A percentile compares a stretch with the other conserved stretches of the same genome.
Conservation (phyloP, 495 filamentous ascomycete species). For the Neurospora sp. region DNA sequence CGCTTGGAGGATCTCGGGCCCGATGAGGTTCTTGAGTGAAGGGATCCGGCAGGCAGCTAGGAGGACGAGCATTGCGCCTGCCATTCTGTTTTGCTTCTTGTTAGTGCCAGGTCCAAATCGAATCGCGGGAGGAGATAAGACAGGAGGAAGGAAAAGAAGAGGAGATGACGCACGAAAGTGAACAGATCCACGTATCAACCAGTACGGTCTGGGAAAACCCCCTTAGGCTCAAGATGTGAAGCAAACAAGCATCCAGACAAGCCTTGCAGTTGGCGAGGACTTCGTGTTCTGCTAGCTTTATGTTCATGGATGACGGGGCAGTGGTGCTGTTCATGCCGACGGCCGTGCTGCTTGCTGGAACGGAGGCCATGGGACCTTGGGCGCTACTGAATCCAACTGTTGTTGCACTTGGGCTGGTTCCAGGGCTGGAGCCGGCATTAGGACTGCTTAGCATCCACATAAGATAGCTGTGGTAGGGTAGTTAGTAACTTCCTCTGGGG, state of each 20-base stretch:
- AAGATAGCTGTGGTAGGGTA: conserved; percentile 14
- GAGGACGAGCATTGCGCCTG: conserved; percentile 24
- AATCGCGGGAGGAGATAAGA: neutral
- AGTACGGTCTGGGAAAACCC: conserved; percentile 32
- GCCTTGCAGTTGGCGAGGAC: conserved; percentile 26
- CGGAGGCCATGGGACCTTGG: neutral
- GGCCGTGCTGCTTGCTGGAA: neutral
- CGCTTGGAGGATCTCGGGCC: conserved; percentile 17
- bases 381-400: neutral
- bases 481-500: neutral
- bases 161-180: conserved; percentile 30
- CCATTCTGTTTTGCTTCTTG: conserved; percentile 16
- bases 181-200: conserved; percentile 42
- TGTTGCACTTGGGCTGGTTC: neutral
- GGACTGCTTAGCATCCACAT: conserved; percentile 31
- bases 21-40: conserved; percentile 11
- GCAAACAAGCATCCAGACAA: conserved; percentile 30
- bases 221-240: conserved; percentile 32
- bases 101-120: neutral
- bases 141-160: neutral
- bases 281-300: conserved; percentile 8
- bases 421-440: neutral
- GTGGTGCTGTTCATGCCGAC: neutral
- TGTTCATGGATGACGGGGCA: neutral
- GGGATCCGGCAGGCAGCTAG: conserved; percentile 19